Base-by-base conservation (phyloP, 177 flowering plant species). In the Vitis hybrid region DNA sequence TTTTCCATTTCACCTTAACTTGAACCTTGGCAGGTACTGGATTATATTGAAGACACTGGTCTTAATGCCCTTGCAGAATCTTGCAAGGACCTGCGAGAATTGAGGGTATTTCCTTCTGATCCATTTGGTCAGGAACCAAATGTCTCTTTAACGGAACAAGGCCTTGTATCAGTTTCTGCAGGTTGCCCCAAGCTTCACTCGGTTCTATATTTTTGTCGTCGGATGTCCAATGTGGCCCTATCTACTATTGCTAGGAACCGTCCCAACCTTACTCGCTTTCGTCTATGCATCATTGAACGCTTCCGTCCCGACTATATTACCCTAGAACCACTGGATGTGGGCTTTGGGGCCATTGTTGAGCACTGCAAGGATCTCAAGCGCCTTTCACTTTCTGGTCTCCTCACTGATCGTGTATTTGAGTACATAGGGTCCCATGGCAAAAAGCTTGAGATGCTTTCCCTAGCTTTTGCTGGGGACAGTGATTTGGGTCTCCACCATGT, bases 21-120 rank as follows among this genome's bases (percentile, higher is more conserved):
- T 58, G 59, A 14, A 24, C 61, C 18, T 7, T 58, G 58, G 50
- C 84, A 95, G 99, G 94, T 93, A 9, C 76, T 93, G 73, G 99
- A 93, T 77, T 84, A 83, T 77, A 93, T 93, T 56, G 97, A 88
- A 74, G 98, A 95, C 70, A 70, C 71, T 68, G 99, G 99, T 41
- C 88, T 95, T 49, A 87, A 80, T 51, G 88, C 78, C 27, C 74
- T 94, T 55, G 90, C 97, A 2, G 64, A 80, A 35, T 79, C 85
- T 58, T 94, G 98, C 83, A 91, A 92, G 71, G 85, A 87, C 67
- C 78, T 94, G 58, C 75, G 66, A 64, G 98, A 94, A 76, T 75
- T 94, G 51, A 80, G 97, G 55, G 97, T 94, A 18, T 94, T 94
- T 73, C 97, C 97, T 50, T 93, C 98, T 9, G 93, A 91, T n/a